Evolutionary conservation across 1,139 yeast species (phyloP).

Genomic region (Yamadazyma conglobata): DNA sequence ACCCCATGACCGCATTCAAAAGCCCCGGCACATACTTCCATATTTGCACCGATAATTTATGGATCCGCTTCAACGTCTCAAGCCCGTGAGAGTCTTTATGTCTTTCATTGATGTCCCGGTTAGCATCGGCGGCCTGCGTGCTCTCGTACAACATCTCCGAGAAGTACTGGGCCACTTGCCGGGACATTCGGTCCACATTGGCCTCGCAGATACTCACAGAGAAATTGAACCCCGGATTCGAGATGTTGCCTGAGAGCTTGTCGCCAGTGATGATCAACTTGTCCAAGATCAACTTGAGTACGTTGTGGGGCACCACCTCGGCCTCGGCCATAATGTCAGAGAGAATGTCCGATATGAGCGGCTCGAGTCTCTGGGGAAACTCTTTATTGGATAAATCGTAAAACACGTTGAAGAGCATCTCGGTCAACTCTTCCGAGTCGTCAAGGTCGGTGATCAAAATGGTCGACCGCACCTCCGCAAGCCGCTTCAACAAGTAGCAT

Average conservation of each 20-base stretch:
- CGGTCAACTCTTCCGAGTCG: slow-evolving; percentile 53
- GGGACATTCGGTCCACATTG: slow-evolving; percentile 71
- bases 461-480: slow-evolving; percentile 78
- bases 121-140: slow-evolving; percentile 25
- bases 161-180: slow-evolving; percentile 76
- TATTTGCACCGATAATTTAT: slow-evolving; percentile 58
- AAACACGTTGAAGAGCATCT: slow-evolving; percentile 56
- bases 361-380: slow-evolving; percentile 48
- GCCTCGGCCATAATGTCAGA: slow-evolving; percentile 77
- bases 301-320: slow-evolving; percentile 61
- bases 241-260: slow-evolving; percentile 19
- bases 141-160: slow-evolving; percentile 68
- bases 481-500: slow-evolving; percentile 60
- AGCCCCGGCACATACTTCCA: slow-evolving; percentile 82
- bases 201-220: slow-evolving; percentile 67
- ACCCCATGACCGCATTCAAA: slow-evolving; percentile 70
- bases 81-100: slow-evolving; percentile 23
- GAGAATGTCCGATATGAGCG: slow-evolving; percentile 62
- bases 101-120: slow-evolving; percentile 12
- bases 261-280: slow-evolving; percentile 33
- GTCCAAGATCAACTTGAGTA: slow-evolving; percentile 59
- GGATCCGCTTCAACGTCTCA: slow-evolving; percentile 55
- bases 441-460: slow-evolving; percentile 76
- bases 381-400: slow-evolving; percentile 48
- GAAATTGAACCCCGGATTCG: slow-evolving; percentile 62